Evolutionary conservation across 306 rosid genomes (phyloP), one percentile per base, ranked within the genome.

Genomic region (Clitoria ternatea): DNA sequence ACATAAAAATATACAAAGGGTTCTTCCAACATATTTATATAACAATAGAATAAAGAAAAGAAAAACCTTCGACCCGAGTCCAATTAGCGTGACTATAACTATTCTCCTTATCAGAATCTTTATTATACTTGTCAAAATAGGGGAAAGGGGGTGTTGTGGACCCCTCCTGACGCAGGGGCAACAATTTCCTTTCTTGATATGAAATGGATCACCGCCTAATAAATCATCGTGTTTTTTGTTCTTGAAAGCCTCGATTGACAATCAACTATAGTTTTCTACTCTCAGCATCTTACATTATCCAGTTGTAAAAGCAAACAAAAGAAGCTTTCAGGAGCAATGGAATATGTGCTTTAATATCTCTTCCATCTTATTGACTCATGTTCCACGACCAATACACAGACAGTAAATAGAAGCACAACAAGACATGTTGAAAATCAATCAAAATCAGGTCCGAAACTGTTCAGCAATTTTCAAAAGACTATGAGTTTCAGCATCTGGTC

Each of bases 401-500:
- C 30, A 50, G n/a, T 48, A 15, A 53, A 40, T 44, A 71, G 40
- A 74, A 65, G 8, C 40, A 29, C 55, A 56, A 67, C 67, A 61
- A 1, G 36, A 53, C 32, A 61, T 18, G 5, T 12, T 35, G 37
- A 5, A 3, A 35, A 20, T 57, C 55, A 39, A 56, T 50, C 15
- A 75, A 68, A 50, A 60, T 79, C 81, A 85, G 23, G 79, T 59
- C 45, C 47, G 83, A 79, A 84, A 91, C 75, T 83, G 99, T 84
- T 95, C 99, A 8, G 90, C 81, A 52, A 91, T 90, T 83, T 85
- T 95, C 74, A 94, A 33, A 40, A 94, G 90, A 81, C 99, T 91
- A 65, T 87, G 87, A 2, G 97, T 89, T 80, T 94, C 97, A 45
- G 92, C 85, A 56, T 91, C 98, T 56, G 99, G 99, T 77, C 90